A percentile compares a stretch with the other conserved stretches of the same genome.
Conservation (phyloP, 495 filamentous ascomycete genomes). For the Beverwykella pulmonaria region DNA sequence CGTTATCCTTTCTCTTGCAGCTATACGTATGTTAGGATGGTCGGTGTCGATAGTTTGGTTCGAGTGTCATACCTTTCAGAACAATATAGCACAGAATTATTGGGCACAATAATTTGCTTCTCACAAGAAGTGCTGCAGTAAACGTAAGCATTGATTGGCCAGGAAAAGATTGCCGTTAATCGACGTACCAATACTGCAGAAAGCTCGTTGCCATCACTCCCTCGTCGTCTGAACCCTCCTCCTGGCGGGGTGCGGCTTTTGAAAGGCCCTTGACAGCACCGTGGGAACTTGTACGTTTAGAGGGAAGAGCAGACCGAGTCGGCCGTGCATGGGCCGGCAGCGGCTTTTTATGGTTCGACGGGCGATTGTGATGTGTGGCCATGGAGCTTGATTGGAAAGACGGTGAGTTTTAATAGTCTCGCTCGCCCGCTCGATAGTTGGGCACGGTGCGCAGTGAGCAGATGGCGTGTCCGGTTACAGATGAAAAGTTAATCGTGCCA, state of each 20-base stretch:
- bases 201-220: constrained; percentile 65
- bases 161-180: not conserved
- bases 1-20: constrained; percentile 47
- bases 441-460: constrained; percentile 33
- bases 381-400: constrained; percentile 36
- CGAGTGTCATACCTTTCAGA: constrained; percentile 46
- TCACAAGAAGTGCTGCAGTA: constrained; percentile 63
- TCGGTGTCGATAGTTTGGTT: not conserved
- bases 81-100: constrained; percentile 58
- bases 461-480: constrained; percentile 30
- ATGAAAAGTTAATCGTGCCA: constrained; percentile 27
- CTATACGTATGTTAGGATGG: constrained; percentile 34
- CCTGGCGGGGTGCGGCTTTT: constrained; percentile 26
- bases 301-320: constrained; percentile 29
- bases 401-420: constrained; percentile 38
- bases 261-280: constrained; percentile 24
- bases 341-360: constrained; percentile 37
- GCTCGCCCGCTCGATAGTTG: constrained; percentile 1
- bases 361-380: constrained; percentile 33
- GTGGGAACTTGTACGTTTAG: constrained; percentile 30
- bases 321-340: constrained; percentile 36
- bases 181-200: constrained; percentile 65
- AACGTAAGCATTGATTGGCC: constrained; percentile 8
- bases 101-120: constrained; percentile 67
- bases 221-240: constrained; percentile 49